A percentile compares a stretch with the other conserved stretches of the same genome.
These are phyloP conservation scores for Firmiana major DNA, from an alignment of 345 rosid species.

Conservation along the genomic window DNA sequence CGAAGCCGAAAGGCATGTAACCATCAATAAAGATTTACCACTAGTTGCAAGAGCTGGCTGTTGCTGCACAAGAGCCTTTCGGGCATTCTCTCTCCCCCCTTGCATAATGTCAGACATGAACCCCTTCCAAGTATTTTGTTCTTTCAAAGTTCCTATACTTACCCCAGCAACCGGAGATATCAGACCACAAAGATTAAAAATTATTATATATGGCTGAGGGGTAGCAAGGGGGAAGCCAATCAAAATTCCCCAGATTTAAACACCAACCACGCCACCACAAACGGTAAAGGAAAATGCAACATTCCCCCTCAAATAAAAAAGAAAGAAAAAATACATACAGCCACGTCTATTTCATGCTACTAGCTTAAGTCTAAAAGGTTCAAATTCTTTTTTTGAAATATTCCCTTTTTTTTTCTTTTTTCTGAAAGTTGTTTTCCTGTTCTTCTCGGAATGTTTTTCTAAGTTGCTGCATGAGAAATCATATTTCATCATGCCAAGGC, in stretches of 20 bases:
- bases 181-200: conserved; percentile 18
- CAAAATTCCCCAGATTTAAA: conserved; percentile 21
- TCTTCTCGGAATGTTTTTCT: neutral
- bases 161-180: neutral
- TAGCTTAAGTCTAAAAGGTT: conserved; percentile 10
- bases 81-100: neutral
- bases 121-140: too few species aligned
- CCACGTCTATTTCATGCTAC: neutral
- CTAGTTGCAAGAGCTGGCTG: conserved; percentile 10
- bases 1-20: neutral
- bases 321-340: neutral
- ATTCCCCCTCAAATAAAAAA: neutral
- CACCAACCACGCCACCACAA: conserved; percentile 14
- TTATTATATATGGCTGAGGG: too few species aligned
- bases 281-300: conserved; percentile 3
- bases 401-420: neutral
- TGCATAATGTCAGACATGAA: neutral
- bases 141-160: neutral
- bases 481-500: neutral
- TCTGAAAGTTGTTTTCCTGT: neutral
- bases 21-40: conserved; percentile 6
- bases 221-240: conserved; percentile 15
- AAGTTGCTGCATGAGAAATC: conserved; percentile 6
- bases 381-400: neutral
- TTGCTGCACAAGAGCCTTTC: neutral